phyloP scores from a whole-genome alignment of 345 rosid species.

The Angophora floribunda region DNA sequence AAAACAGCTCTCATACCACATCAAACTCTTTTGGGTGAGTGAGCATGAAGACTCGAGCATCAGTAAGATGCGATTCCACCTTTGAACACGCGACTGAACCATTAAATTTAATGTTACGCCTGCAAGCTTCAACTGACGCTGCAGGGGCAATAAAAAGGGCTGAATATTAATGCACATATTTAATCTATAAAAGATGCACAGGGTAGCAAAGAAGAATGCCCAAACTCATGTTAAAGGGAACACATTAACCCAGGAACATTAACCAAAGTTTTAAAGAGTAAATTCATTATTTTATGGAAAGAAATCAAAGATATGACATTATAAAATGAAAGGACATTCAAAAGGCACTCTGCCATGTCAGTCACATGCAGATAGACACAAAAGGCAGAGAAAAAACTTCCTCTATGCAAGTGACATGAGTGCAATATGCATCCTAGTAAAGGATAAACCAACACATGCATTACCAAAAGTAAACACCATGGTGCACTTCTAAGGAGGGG shows the following conservation, averaged over 20 bases:
- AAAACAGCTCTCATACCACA: constrained; percentile 38
- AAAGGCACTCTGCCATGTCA: background rate
- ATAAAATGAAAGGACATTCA: background rate
- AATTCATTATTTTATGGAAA: background rate
- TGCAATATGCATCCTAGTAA: background rate
- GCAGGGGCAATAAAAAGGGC: background rate
- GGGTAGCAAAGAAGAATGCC: background rate
- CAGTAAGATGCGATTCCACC: constrained; percentile 91
- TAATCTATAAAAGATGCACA: background rate
- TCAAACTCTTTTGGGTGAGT: constrained; percentile 94
- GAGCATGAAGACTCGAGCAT: constrained; percentile 96
- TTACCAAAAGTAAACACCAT: background rate
- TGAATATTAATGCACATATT: background rate
- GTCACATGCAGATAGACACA: background rate
- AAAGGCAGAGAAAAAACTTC: background rate
- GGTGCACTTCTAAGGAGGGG: background rate
- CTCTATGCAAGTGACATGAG: background rate
- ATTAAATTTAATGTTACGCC: constrained; percentile 85
- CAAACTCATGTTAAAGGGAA: background rate
- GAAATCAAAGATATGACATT: background rate
- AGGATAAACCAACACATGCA: background rate
- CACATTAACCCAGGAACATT: background rate
- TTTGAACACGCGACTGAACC: constrained; percentile 78
- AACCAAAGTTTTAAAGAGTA: background rate
- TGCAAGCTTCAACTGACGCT: constrained; percentile 93